These are phyloP conservation scores for Daldinia sp. DNA, from an alignment of 2,329 filamentous ascomycete genomes.

Conservation along the genomic window DNA sequence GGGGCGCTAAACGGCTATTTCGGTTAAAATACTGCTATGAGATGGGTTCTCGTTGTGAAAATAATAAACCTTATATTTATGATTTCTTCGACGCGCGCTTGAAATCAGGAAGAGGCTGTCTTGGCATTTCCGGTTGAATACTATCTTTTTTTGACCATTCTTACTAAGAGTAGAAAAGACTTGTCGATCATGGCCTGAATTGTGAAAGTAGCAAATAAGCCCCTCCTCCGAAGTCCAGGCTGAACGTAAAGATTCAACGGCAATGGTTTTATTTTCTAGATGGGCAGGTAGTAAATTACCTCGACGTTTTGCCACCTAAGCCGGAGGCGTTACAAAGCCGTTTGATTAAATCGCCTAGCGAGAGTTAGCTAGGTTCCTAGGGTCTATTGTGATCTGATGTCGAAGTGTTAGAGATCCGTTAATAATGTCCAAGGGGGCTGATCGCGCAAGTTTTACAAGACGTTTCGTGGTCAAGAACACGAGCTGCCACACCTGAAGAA, in stretches of 20 bases:
- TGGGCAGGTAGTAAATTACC: background rate
- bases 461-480: background rate
- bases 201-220: slow-evolving; percentile 11
- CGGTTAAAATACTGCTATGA: slow-evolving; percentile 34
- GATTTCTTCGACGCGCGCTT: slow-evolving; percentile 6
- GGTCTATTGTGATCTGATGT: slow-evolving; percentile 3
- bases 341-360: background rate
- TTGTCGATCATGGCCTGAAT: slow-evolving; percentile 31
- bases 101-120: slow-evolving; percentile 16
- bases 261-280: slow-evolving; percentile 8
- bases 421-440: background rate
- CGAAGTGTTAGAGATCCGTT: background rate
- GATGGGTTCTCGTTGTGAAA: slow-evolving; percentile 16
- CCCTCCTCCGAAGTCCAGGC: slow-evolving; percentile 28
- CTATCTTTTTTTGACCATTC: slow-evolving; percentile 9
- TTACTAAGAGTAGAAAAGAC: slow-evolving; percentile 15
- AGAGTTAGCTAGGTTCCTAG: background rate
- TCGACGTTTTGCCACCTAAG: background rate
- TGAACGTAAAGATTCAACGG: slow-evolving; percentile 26
- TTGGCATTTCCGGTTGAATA: slow-evolving; percentile 29
- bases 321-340: background rate
- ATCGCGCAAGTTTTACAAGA: background rate
- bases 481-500: slow-evolving; percentile 1
- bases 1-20: slow-evolving; percentile 31
- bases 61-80: slow-evolving; percentile 4